These are phyloP conservation scores for Canavalia ensiformis DNA, from an alignment of 306 rosid species.

Conservation along the genomic window DNA sequence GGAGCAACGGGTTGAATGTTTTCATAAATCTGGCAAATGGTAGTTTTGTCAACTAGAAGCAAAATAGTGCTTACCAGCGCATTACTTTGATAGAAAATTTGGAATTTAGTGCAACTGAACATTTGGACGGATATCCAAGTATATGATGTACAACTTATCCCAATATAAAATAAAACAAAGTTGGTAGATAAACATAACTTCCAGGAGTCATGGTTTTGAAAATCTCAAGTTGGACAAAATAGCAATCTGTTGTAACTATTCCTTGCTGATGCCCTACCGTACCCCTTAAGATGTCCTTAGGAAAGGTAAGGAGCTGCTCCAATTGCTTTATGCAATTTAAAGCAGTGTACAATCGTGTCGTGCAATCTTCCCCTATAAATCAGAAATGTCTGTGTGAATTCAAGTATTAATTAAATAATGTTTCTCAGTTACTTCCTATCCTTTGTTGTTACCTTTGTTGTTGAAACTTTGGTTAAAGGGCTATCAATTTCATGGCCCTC, in stretches of 20 bases:
- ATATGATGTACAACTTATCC: neutral
- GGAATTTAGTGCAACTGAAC: slow-evolving; percentile 37
- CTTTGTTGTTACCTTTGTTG: neutral
- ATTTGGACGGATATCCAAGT: slow-evolving; percentile 15
- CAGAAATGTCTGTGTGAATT: neutral
- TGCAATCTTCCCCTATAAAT: neutral
- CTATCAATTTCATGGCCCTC: neutral
- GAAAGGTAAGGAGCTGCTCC: neutral
- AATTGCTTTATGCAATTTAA: neutral
- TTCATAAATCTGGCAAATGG: neutral
- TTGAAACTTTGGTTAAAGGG: neutral
- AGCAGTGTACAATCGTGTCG: neutral
- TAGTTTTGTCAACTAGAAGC: slow-evolving; percentile 28
- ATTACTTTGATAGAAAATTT: neutral
- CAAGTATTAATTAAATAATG: neutral
- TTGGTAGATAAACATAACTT: neutral
- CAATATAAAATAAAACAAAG: neutral
- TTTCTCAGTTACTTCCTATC: neutral
- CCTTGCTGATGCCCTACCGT: neutral
- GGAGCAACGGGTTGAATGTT: neutral
- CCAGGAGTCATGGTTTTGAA: neutral
- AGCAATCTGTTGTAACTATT: neutral
- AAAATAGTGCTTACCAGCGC: slow-evolving; percentile 15
- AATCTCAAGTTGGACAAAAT: slow-evolving; percentile 14
- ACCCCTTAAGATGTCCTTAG: neutral